Percentiles rank a stretch among this genome's conserved stretches.
Evolutionary conservation across 176 grass and related monocot species (phyloP).

Genomic region (Oryza officinalis): DNA sequence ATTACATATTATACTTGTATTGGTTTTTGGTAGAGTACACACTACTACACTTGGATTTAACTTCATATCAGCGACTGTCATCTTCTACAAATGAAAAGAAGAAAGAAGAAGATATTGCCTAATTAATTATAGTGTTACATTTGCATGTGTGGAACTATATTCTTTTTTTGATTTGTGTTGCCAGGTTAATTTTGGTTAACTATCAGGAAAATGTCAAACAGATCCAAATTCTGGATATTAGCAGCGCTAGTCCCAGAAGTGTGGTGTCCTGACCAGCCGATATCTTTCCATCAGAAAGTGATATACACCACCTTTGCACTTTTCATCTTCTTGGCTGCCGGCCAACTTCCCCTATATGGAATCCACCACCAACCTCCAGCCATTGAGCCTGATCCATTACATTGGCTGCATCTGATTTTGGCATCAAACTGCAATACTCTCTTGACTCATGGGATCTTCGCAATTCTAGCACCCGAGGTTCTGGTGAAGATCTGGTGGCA

Average conservation of each 20-base stretch:
- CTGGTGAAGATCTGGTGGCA: not conserved
- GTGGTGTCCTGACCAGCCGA: not conserved
- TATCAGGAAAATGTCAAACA: not conserved
- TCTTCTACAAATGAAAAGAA: too few species aligned
- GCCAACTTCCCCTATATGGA: not conserved
- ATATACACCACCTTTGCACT: not conserved
- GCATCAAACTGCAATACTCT: not conserved
- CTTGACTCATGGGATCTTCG: not conserved
- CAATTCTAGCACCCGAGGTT: conserved; percentile 5
- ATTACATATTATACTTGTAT: too few species aligned
- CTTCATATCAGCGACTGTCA: too few species aligned
- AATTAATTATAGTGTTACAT: too few species aligned
- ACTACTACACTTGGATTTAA: too few species aligned
- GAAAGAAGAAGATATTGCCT: too few species aligned
- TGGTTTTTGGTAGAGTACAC: too few species aligned
- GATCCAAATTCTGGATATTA: not conserved
- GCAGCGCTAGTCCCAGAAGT: not conserved
- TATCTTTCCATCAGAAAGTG: not conserved
- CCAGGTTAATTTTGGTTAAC: not conserved
- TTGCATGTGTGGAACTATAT: too few species aligned
- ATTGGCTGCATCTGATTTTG: not conserved
- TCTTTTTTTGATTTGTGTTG: not conserved
- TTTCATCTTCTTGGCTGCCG: conserved; percentile 10
- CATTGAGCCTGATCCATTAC: not conserved
- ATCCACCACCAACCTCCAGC: not conserved